Evolutionary conservation across 2,329 filamentous ascomycete species (phyloP).

Genomic region (Cordyceps farinosa): DNA sequence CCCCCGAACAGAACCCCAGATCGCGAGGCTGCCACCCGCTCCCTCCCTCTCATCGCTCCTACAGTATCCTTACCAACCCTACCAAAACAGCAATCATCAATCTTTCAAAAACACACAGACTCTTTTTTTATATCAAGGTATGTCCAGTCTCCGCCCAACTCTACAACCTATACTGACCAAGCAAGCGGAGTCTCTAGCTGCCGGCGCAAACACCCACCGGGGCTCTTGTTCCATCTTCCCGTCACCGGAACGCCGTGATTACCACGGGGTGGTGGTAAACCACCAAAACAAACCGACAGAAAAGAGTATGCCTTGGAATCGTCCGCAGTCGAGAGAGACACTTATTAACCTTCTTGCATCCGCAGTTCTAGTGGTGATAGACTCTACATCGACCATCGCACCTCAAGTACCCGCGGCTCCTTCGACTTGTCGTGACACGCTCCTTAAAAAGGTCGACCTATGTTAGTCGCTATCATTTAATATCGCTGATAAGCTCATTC

Average conservation of each 20-base stretch:
- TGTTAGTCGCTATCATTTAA: not conserved
- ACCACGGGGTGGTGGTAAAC: slow-evolving; percentile 7
- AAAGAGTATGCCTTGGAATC: not conserved
- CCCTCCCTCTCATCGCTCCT: slow-evolving; percentile 3
- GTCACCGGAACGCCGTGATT: slow-evolving; percentile 14
- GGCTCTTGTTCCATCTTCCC: slow-evolving; percentile 15
- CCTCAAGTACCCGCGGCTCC: not conserved
- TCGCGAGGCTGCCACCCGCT: slow-evolving; percentile 5
- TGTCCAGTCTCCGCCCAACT: not conserved
- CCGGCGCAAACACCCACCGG: slow-evolving; percentile 10
- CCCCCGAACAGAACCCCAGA: slow-evolving; percentile 15
- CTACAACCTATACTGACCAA: not conserved
- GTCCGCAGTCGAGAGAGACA: not conserved
- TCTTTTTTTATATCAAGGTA: not conserved
- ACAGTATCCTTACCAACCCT: not conserved
- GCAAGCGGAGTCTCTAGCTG: slow-evolving; percentile 7
- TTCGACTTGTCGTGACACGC: not conserved
- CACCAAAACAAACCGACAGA: not conserved
- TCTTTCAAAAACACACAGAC: not conserved
- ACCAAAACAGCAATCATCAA: not conserved
- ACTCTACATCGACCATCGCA: slow-evolving; percentile 1
- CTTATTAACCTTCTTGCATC: slow-evolving; percentile 8
- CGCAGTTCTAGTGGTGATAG: slow-evolving; percentile 3
- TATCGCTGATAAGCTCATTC: not conserved
- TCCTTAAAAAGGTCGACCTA: not conserved